These are phyloP conservation scores for Tulasnella sp. DNA, from an alignment of 768 basidiomycete genomes.

Conservation along the genomic window DNA sequence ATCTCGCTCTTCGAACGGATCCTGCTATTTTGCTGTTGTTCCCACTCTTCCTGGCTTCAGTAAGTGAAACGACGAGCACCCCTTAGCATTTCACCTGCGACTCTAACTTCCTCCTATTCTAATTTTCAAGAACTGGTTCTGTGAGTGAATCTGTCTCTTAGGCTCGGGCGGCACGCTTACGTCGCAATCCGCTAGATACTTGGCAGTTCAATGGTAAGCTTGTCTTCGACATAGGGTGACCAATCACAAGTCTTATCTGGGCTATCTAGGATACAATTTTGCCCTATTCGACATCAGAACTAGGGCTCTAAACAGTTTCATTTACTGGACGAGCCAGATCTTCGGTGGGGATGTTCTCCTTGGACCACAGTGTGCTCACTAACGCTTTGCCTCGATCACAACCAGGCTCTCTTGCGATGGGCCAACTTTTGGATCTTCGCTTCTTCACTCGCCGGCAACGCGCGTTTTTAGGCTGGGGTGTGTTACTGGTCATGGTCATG, in stretches of 20 bases:
- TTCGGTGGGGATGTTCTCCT: slow-evolving; percentile 43
- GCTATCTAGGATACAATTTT: slow-evolving; percentile 57
- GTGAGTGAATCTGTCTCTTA: slow-evolving; percentile 13
- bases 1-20: slow-evolving; percentile 62
- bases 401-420: slow-evolving; percentile 55
- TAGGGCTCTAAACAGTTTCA: slow-evolving; percentile 68
- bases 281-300: slow-evolving; percentile 66
- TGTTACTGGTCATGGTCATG: slow-evolving; percentile 63
- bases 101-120: not conserved
- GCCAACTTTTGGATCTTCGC: slow-evolving; percentile 60
- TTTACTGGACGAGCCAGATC: slow-evolving; percentile 80
- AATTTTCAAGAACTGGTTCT: slow-evolving; percentile 26
- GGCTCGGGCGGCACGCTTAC: not conserved
- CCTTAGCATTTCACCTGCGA: not conserved
- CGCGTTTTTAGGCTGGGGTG: slow-evolving; percentile 64
- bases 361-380: not conserved
- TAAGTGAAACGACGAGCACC: not conserved
- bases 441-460: slow-evolving; percentile 59
- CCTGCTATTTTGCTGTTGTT: slow-evolving; percentile 70
- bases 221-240: too few relatives aligned
- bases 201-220: slow-evolving; percentile 59
- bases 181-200: slow-evolving; percentile 10
- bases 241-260: not conserved
- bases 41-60: slow-evolving; percentile 77
- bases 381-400: not conserved